Evolutionary conservation across 1,284 basidiomycete species (phyloP).

Genomic region (Rhodotorula sp.): DNA sequence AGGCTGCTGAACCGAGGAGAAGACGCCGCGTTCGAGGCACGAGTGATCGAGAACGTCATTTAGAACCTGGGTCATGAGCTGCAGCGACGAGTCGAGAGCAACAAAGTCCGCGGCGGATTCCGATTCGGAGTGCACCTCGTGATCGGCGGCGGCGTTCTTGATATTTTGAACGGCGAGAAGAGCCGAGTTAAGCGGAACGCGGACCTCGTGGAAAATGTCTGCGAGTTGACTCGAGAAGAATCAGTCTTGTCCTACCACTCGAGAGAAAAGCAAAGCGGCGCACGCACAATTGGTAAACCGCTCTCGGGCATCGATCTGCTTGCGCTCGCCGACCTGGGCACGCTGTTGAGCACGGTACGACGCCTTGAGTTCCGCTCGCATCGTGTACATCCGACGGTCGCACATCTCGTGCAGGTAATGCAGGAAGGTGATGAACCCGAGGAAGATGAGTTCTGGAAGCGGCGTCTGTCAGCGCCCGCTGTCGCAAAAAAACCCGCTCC

Average conservation of each 20-base stretch:
- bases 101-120: conserved; percentile 73
- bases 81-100: conserved; percentile 74
- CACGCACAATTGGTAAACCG: conserved; percentile 26
- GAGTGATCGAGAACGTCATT: conserved; percentile 51
- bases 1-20: conserved; percentile 67
- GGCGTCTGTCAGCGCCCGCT: too few species aligned
- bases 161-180: conserved; percentile 85
- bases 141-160: conserved; percentile 65
- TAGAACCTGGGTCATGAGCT: conserved; percentile 66
- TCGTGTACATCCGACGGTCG: conserved; percentile 61
- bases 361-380: conserved; percentile 67
- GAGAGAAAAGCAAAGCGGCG: too few species aligned
- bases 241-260: too few species aligned
- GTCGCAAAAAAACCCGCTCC: too few species aligned
- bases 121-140: conserved; percentile 48
- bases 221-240: too few species aligned
- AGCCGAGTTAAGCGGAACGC: conserved; percentile 87
- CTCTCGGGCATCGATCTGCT: conserved; percentile 32
- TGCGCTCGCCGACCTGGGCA: conserved; percentile 72
- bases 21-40: conserved; percentile 57
- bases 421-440: conserved; percentile 50
- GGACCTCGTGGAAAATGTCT: conserved; percentile 68
- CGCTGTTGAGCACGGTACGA: conserved; percentile 65
- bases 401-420: conserved; percentile 54
- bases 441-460: conserved; percentile 58